phyloP scores from a whole-genome alignment of 345 rosid species.

The Gossypium longicalyx region DNA sequence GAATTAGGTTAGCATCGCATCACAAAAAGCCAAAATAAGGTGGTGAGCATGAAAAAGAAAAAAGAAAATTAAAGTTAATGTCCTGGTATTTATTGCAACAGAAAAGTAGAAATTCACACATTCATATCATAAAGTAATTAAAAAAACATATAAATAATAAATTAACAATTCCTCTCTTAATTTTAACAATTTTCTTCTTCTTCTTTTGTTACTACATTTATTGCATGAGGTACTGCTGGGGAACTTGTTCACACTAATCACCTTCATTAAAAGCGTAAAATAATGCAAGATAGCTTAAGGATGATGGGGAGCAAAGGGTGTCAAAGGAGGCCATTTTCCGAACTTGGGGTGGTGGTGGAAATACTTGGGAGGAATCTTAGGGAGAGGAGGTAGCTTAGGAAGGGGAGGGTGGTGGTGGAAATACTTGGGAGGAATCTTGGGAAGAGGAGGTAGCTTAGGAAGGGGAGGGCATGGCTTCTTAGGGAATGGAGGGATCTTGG shows the following conservation, averaged over 20 bases:
- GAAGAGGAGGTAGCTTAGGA: conserved; percentile 15
- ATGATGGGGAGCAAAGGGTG: conserved; percentile 26
- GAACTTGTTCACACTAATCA: not conserved
- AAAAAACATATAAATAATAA: not conserved
- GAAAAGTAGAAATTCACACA: not conserved
- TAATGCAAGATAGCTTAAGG: not conserved
- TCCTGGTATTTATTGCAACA: not conserved
- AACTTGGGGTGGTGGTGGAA: conserved; percentile 42
- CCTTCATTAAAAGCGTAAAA: not conserved
- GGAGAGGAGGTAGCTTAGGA: conserved; percentile 13
- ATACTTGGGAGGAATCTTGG: conserved; percentile 21
- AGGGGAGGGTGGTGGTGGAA: conserved; percentile 27
- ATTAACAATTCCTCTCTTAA: not conserved
- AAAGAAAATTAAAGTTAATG: not conserved
- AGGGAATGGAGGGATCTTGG: conserved; percentile 43
- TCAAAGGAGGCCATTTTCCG: conserved; percentile 47
- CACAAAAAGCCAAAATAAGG: not conserved
- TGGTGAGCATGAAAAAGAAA: not conserved
- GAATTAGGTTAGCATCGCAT: not conserved
- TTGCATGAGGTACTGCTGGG: not conserved
- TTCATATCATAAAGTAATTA: not conserved
- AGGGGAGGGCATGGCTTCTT: conserved; percentile 29
- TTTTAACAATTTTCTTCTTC: not conserved
- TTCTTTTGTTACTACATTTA: not conserved
- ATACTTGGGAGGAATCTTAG: conserved; percentile 41